phyloP scores from a whole-genome alignment of 2,329 filamentous ascomycete species.

The Verticillium albo-atrum region DNA sequence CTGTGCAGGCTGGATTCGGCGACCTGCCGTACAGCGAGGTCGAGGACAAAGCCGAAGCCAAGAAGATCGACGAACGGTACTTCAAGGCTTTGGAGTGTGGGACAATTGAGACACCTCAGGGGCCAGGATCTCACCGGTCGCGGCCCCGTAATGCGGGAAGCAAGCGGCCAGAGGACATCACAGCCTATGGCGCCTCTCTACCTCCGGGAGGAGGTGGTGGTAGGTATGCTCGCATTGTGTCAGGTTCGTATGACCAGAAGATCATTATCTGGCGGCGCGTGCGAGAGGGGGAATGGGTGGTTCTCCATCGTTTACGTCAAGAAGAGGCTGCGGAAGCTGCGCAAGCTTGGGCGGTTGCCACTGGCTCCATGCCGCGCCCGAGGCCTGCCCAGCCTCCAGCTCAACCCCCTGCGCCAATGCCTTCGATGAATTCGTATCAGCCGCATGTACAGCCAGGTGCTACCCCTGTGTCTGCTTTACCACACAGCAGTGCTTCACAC shows the following conservation, averaged over 20 bases:
- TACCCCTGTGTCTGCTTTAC: background rate
- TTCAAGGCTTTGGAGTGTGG: slow-evolving; percentile 55
- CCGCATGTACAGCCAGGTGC: slow-evolving; percentile 7
- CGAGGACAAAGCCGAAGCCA: slow-evolving; percentile 69
- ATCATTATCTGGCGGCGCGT: slow-evolving; percentile 94
- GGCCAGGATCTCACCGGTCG: slow-evolving; percentile 24
- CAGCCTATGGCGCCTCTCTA: slow-evolving; percentile 77
- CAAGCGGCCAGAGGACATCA: slow-evolving; percentile 68
- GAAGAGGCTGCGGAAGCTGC: slow-evolving; percentile 61
- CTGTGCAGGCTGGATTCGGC: slow-evolving; percentile 91
- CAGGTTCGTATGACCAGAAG: slow-evolving; percentile 91
- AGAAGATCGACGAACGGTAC: slow-evolving; percentile 68
- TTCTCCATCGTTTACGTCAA: slow-evolving; percentile 69
- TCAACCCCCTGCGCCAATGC: slow-evolving; percentile 3
- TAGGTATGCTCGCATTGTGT: slow-evolving; percentile 90
- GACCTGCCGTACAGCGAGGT: slow-evolving; percentile 77
- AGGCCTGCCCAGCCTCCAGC: slow-evolving; percentile 6
- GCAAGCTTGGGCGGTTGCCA: slow-evolving; percentile 5
- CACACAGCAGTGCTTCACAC: background rate
- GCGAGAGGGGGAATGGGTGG: slow-evolving; percentile 78
- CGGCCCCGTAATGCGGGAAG: slow-evolving; percentile 65
- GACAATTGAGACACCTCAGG: slow-evolving; percentile 29
- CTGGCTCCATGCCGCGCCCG: slow-evolving; percentile 1
- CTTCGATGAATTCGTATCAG: slow-evolving; percentile 3
- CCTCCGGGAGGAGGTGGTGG: slow-evolving; percentile 89